Percentiles rank a stretch among this genome's conserved stretches.
Evolutionary conservation across 164 flowering plant genomes (phyloP).

Genomic region (Paratinospora sagittata): DNA sequence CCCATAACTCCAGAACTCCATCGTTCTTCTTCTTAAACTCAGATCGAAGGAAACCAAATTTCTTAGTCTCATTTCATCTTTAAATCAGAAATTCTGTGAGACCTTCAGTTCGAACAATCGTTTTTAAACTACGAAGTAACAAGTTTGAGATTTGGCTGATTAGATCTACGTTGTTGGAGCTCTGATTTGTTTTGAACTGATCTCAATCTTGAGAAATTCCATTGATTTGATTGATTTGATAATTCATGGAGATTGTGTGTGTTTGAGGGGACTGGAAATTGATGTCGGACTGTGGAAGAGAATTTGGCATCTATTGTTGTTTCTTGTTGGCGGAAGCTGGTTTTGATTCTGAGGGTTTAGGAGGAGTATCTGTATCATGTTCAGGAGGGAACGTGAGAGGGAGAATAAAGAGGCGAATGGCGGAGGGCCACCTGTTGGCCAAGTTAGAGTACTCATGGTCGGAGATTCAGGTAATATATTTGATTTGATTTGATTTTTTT

Average conservation of each 20-base stretch:
- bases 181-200: slow-evolving; percentile 12
- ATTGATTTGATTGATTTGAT: background rate
- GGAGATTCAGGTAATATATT: slow-evolving; percentile 69
- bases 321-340: slow-evolving; percentile 3
- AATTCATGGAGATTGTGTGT: slow-evolving; percentile 10
- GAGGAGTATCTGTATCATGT: slow-evolving; percentile 38
- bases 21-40: too few relatives aligned
- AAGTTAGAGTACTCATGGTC: slow-evolving; percentile 76
- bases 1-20: too few relatives aligned
- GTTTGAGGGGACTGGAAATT: slow-evolving; percentile 22
- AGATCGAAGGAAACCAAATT: background rate
- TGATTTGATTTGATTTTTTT: background rate
- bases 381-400: slow-evolving; percentile 76
- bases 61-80: background rate
- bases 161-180: too few relatives aligned
- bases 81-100: background rate
- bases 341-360: slow-evolving; percentile 10
- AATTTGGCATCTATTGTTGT: background rate
- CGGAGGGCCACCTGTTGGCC: slow-evolving; percentile 57
- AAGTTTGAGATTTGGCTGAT: slow-evolving; percentile 8
- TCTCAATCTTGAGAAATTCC: background rate
- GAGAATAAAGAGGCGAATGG: slow-evolving; percentile 53
- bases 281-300: background rate
- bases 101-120: too few relatives aligned
- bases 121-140: background rate